Conservation (phyloP, 2,329 filamentous ascomycete genomes). For the Orbilia brochopaga region DNA sequence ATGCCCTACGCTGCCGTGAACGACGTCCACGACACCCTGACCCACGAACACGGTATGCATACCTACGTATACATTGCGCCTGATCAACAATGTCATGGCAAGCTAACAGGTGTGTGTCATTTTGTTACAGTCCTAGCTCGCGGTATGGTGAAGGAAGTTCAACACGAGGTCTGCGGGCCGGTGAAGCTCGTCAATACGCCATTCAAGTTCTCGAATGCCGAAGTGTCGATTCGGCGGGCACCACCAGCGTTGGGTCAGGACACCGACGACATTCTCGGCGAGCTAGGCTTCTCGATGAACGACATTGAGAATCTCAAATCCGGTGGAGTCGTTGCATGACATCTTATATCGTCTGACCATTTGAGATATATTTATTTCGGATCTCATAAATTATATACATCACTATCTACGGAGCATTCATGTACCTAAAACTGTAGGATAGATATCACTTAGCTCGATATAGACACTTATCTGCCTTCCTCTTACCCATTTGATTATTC, state of each 20-base stretch:
- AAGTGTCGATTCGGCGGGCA: conserved; percentile 74
- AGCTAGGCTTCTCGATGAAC: conserved; percentile 58
- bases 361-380: too few relatives aligned
- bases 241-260: conserved; percentile 88
- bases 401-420: too few relatives aligned
- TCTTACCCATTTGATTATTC: too few relatives aligned
- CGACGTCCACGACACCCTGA: conserved; percentile 82
- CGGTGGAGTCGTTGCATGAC: conserved; percentile 70
- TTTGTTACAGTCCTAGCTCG: conserved; percentile 66
- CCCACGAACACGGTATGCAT: conserved; percentile 78
- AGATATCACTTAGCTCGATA: too few relatives aligned
- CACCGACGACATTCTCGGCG: conserved; percentile 75
- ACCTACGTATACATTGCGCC: not conserved
- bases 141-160: conserved; percentile 85
- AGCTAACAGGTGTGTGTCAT: not conserved
- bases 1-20: conserved; percentile 96
- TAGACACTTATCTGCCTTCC: too few relatives aligned
- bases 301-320: conserved; percentile 69
- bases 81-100: not conserved
- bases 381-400: too few relatives aligned
- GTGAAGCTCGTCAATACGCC: conserved; percentile 93
- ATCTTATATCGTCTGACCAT: not conserved
- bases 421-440: too few relatives aligned
- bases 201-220: conserved; percentile 87
- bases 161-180: conserved; percentile 80